Evolutionary conservation across 2,329 filamentous ascomycete species (phyloP).

Genomic region (Alternaria gaisen): DNA sequence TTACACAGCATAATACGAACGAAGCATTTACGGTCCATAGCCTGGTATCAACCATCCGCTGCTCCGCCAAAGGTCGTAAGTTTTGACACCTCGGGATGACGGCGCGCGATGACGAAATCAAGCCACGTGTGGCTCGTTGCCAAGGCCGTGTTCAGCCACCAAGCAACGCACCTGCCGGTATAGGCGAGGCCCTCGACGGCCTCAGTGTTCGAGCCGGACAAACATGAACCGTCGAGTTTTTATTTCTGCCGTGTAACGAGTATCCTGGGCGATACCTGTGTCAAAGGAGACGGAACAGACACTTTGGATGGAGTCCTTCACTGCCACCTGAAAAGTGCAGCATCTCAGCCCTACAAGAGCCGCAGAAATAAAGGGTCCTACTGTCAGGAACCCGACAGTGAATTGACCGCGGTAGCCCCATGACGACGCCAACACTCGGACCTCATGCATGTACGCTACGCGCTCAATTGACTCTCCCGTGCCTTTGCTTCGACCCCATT

Average conservation of each 20-base stretch:
- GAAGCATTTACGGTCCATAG: background rate
- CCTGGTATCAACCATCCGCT: background rate
- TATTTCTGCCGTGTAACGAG: background rate
- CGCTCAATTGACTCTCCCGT: conserved; percentile 9
- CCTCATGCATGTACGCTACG: conserved; percentile 4
- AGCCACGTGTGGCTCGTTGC: conserved; percentile 17
- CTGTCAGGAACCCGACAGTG: conserved; percentile 14
- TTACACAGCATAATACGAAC: background rate
- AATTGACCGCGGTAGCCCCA: conserved; percentile 10
- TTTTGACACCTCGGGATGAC: conserved; percentile 8
- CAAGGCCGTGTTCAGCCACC: conserved; percentile 13
- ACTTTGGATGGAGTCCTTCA: background rate
- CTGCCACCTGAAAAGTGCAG: background rate
- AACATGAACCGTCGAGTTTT: conserved; percentile 1
- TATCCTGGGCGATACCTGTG: background rate
- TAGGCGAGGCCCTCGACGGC: background rate
- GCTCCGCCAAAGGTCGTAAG: background rate
- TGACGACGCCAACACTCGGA: conserved; percentile 14
- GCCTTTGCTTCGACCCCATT: conserved; percentile 2
- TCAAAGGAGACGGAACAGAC: background rate
- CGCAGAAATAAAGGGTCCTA: conserved; percentile 15
- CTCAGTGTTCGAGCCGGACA: conserved; percentile 1
- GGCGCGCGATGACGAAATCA: conserved; percentile 10
- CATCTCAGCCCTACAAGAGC: conserved; percentile 15
- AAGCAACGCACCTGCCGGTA: conserved; percentile 5